Conservation (phyloP, 2,329 filamentous ascomycete species). For the Fusarium sp. region DNA sequence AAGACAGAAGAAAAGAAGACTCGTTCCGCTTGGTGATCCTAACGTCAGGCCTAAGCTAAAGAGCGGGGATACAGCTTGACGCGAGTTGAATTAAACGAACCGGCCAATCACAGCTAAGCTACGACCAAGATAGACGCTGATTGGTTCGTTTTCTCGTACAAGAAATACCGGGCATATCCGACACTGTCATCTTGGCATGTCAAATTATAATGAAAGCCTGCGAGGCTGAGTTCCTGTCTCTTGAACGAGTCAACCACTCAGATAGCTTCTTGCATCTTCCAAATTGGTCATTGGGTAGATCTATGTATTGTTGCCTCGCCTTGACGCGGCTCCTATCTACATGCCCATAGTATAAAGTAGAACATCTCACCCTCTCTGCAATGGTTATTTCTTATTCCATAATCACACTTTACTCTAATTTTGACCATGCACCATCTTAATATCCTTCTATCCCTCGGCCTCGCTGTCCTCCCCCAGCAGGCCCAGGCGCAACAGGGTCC, state of each 20-base stretch:
- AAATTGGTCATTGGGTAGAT: background rate
- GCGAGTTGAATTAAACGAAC: background rate
- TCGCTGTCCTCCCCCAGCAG: background rate
- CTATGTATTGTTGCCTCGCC: rapidly evolving
- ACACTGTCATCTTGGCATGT: too few relatives aligned
- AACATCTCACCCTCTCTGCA: rapidly evolving
- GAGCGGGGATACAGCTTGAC: too few relatives aligned
- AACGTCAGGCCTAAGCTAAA: too few relatives aligned
- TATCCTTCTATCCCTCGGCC: background rate
- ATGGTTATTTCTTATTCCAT: too few relatives aligned
- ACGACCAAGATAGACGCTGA: background rate
- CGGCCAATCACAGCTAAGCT: background rate
- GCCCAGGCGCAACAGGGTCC: background rate
- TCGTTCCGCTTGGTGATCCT: too few relatives aligned
- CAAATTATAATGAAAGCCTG: too few relatives aligned
- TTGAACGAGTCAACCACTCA: background rate
- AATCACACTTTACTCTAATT: too few relatives aligned
- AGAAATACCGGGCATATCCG: too few relatives aligned
- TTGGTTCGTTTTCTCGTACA: background rate
- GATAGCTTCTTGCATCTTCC: rapidly evolving
- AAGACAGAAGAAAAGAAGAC: too few relatives aligned
- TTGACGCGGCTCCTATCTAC: too few relatives aligned
- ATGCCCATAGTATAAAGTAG: background rate
- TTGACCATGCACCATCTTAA: background rate
- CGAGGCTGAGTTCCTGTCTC: background rate